A percentile compares a stretch with the other conserved stretches of the same genome.
phyloP scores from a whole-genome alignment of 495 filamentous ascomycete species.

The Oleoguttula mirabilis region DNA sequence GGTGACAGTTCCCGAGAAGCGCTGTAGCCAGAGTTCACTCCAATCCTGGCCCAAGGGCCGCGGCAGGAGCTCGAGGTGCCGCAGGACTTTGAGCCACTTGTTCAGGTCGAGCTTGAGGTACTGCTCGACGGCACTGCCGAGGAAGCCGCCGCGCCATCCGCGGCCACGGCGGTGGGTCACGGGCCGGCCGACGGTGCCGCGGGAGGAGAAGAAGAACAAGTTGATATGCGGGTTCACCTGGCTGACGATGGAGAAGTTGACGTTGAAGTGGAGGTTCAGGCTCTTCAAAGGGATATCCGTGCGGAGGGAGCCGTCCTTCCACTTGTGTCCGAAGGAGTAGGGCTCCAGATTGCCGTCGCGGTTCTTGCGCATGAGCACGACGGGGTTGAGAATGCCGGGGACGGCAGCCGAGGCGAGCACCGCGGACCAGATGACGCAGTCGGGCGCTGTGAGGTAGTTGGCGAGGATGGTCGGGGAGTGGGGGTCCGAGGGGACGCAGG shows the following conservation, averaged over 20 bases:
- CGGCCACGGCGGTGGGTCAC: constrained; percentile 89
- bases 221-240: constrained; percentile 98
- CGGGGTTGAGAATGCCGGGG: constrained; percentile 88
- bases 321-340: constrained; percentile 92
- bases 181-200: constrained; percentile 79
- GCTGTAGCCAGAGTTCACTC: constrained; percentile 89
- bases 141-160: constrained; percentile 90
- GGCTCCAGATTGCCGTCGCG: constrained; percentile 61
- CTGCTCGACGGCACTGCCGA: constrained; percentile 83
- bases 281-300: constrained; percentile 94
- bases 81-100: constrained; percentile 91
- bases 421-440: constrained; percentile 97
- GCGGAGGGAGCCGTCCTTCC: constrained; percentile 89
- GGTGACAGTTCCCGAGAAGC: constrained; percentile 87
- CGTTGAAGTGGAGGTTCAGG: constrained; percentile 91
- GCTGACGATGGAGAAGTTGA: constrained; percentile 89
- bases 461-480: constrained; percentile 82
- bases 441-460: constrained; percentile 87
- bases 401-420: constrained; percentile 92
- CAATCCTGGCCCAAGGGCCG: constrained; percentile 90
- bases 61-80: constrained; percentile 82
- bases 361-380: constrained; percentile 92
- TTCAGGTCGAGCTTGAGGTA: constrained; percentile 89
- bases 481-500: constrained; percentile 92
- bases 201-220: constrained; percentile 92